Percentiles rank a stretch among this genome's conserved stretches.
Conservation (phyloP, 805 yeast species). For the Tetrapisispora fleetii region DNA sequence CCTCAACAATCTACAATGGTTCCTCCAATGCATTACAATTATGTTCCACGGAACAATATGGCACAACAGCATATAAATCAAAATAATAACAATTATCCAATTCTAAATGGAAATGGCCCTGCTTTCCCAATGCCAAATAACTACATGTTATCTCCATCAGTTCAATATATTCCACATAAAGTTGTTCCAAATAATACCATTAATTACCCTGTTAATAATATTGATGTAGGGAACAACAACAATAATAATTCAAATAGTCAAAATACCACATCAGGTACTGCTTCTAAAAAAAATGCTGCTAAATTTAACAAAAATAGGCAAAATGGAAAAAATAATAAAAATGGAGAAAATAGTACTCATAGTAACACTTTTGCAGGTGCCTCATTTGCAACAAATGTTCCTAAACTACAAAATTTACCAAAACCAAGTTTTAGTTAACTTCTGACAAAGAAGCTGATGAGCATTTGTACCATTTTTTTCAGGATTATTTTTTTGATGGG, state of each 20-base stretch:
- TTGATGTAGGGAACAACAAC: background rate
- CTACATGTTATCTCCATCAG: background rate
- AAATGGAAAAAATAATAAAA: background rate
- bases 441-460: background rate
- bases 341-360: background rate
- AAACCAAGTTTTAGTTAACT: conserved; percentile 27
- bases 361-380: conserved; percentile 27
- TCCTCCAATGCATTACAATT: background rate
- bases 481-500: background rate
- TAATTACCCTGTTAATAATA: background rate
- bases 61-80: background rate
- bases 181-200: background rate
- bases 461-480: background rate
- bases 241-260: background rate
- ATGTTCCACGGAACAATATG: background rate
- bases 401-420: conserved; percentile 25
- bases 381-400: conserved; percentile 27
- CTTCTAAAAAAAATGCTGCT: background rate
- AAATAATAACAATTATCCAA: background rate
- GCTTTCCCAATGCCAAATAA: conserved; percentile 1
- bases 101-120: background rate
- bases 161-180: conserved; percentile 1
- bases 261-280: background rate
- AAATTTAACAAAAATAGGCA: background rate
- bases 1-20: background rate